Base-by-base conservation (phyloP, 106 monocot species). In the Narthecium ossifragum region DNA sequence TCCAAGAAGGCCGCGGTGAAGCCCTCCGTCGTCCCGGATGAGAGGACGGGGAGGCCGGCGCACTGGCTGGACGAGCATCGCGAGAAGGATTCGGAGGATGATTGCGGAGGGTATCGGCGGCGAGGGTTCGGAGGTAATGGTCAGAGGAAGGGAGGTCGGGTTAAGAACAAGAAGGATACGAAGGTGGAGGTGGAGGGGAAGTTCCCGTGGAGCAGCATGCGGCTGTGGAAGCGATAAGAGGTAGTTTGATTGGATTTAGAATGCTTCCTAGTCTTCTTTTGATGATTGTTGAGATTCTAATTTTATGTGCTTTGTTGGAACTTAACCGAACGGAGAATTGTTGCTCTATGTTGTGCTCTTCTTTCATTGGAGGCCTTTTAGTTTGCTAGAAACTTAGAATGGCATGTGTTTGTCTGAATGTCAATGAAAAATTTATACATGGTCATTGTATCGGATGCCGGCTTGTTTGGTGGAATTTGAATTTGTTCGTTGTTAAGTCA, bases 31-130 rank as follows among this genome's bases (percentile, higher is more conserved):
- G 80, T 80, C n/a, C n/a, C n/a, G 15, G 68, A 55, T 27, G 68
- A 60, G n/a, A 73, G 60, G 18, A 59, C 51, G 8, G 47, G 31
- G 43, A 56, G 33, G 24, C 43, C 39, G 32, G 48, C 43, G 31
- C 77, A 83, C 51, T 77, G 82, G 82, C 68, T 77, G 30, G 68
- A 74, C 41, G 73, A 72, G 20, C 58, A 41, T 6, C 39, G 31
- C 8, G 1, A 58, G 30, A 2, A 20, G 34, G 26, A 54, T 21
- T 5, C 30, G 28, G 34, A 51, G 3, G 36, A 8, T 34, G 3
- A 46, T 15, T 18, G 52, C 41, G 46, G 51, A 25, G 11, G 68
- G 68, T n/a, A 23, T 48, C 47, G 68, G 68, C 48, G 43, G 11
- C 12, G 18, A 18, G 43, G 12, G 43, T 18, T 13, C 18, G 43